phyloP scores from a whole-genome alignment of 2,329 filamentous ascomycete species.

The Cercospora janseana region DNA sequence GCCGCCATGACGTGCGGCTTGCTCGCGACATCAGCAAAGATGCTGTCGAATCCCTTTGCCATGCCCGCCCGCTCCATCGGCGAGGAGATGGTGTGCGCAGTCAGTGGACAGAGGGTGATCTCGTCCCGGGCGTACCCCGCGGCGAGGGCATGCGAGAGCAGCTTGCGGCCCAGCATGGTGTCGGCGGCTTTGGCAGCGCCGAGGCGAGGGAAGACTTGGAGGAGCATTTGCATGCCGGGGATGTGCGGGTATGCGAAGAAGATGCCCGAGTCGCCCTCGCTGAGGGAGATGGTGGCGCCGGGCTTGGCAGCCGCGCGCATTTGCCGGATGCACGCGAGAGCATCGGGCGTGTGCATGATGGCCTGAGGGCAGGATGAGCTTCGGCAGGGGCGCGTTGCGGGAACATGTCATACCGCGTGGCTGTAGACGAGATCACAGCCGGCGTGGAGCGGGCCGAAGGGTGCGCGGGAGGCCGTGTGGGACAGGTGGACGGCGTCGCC shows the following conservation, averaged over 20 bases:
- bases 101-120: not conserved
- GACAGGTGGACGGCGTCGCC: conserved; percentile 17
- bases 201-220: conserved; percentile 16
- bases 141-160: conserved; percentile 11
- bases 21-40: conserved; percentile 9
- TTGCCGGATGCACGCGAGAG: conserved; percentile 5
- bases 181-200: conserved; percentile 14
- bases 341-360: conserved; percentile 18
- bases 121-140: conserved; percentile 8
- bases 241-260: conserved; percentile 17
- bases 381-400: not conserved
- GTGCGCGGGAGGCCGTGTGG: not conserved
- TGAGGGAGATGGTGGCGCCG: conserved; percentile 9
- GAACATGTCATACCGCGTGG: conserved; percentile 9
- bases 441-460: conserved; percentile 8
- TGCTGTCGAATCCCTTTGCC: conserved; percentile 5
- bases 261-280: conserved; percentile 18
- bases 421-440: conserved; percentile 17
- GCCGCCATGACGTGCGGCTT: conserved; percentile 10
- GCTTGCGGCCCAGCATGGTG: conserved; percentile 5
- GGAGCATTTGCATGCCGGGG: conserved; percentile 13
- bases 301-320: conserved; percentile 11
- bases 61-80: conserved; percentile 2
- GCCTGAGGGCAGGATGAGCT: conserved; percentile 1
- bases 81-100: not conserved